These are phyloP conservation scores for Hortaea werneckii DNA, from an alignment of 2,329 filamentous ascomycete genomes.

Conservation along the genomic window DNA sequence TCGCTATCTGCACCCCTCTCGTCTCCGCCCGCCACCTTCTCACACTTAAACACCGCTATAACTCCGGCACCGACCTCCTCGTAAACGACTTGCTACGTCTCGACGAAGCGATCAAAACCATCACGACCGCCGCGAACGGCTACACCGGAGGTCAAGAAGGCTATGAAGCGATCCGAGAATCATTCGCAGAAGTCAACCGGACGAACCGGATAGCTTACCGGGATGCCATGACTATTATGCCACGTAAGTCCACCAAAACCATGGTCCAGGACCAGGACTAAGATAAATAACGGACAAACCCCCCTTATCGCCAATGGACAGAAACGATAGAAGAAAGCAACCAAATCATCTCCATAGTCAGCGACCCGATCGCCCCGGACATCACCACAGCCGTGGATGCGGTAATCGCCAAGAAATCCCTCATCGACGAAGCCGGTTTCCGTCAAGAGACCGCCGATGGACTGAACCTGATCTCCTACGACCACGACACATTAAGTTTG, in stretches of 20 bases:
- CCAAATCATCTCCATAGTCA: slow-evolving; percentile 13
- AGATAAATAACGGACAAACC: not conserved
- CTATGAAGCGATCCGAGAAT: slow-evolving; percentile 12
- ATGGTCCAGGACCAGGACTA: not conserved
- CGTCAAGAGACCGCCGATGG: slow-evolving; percentile 11
- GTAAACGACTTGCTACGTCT: slow-evolving; percentile 9
- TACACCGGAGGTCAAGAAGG: slow-evolving; percentile 10
- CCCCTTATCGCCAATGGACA: not conserved
- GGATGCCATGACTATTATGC: slow-evolving; percentile 14
- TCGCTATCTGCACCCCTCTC: not conserved
- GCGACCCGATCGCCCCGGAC: slow-evolving; percentile 12
- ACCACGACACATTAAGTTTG: slow-evolving; percentile 13
- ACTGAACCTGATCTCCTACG: slow-evolving; percentile 12
- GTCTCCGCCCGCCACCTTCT: not conserved
- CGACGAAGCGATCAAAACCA: slow-evolving; percentile 11
- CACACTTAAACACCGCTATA: slow-evolving; percentile 1
- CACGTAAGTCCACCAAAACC: slow-evolving; percentile 7
- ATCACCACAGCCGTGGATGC: slow-evolving; percentile 13
- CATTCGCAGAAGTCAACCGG: slow-evolving; percentile 12
- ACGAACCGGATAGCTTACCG: slow-evolving; percentile 15
- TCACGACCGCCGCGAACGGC: slow-evolving; percentile 7
- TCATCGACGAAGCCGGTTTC: slow-evolving; percentile 7
- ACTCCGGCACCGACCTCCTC: slow-evolving; percentile 12
- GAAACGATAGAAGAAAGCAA: slow-evolving; percentile 11
- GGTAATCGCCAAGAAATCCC: slow-evolving; percentile 12